A percentile compares a stretch with the other conserved stretches of the same genome.
Conservation (phyloP, 106 monocot genomes). For the Platanthera zijinensis region DNA sequence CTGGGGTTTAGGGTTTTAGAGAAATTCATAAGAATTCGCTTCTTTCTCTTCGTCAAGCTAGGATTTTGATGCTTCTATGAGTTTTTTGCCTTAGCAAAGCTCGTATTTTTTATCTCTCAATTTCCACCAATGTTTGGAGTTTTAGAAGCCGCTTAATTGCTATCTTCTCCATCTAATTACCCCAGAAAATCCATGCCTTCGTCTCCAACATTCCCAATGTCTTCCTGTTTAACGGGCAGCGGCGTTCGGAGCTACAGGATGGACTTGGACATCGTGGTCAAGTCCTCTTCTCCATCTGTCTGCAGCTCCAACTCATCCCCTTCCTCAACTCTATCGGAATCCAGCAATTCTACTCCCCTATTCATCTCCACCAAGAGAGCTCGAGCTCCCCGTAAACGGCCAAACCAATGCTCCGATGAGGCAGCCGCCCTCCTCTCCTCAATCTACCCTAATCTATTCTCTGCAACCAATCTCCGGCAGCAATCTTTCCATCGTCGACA, state of each 20-base stretch:
- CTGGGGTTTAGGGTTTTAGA: slow-evolving; percentile 12
- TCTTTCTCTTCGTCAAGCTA: not conserved
- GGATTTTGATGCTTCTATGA: not conserved
- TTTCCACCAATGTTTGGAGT: not conserved
- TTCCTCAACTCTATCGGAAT: slow-evolving; percentile 57
- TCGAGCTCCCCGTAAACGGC: slow-evolving; percentile 66
- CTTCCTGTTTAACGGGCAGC: slow-evolving; percentile 9
- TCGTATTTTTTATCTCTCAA: too few relatives aligned
- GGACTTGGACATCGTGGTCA: slow-evolving; percentile 65
- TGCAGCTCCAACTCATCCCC: slow-evolving; percentile 29
- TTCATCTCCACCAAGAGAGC: slow-evolving; percentile 68
- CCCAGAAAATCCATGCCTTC: not conserved
- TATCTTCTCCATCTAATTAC: not conserved
- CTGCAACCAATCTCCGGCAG: slow-evolving; percentile 32
- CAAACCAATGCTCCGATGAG: slow-evolving; percentile 76
- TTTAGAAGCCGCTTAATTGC: not conserved
- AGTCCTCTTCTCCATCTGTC: slow-evolving; percentile 21
- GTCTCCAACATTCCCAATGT: slow-evolving; percentile 2
- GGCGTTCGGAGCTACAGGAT: slow-evolving; percentile 44
- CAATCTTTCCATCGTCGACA: slow-evolving; percentile 11
- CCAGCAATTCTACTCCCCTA: slow-evolving; percentile 32
- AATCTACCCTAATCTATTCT: slow-evolving; percentile 65
- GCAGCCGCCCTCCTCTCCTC: slow-evolving; percentile 88
- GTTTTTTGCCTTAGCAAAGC: not conserved
- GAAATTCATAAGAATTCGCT: not conserved